Percentiles rank a stretch among this genome's conserved stretches.
phyloP scores from a whole-genome alignment of 768 basidiomycete genomes.

The Mycena sanguinolenta region DNA sequence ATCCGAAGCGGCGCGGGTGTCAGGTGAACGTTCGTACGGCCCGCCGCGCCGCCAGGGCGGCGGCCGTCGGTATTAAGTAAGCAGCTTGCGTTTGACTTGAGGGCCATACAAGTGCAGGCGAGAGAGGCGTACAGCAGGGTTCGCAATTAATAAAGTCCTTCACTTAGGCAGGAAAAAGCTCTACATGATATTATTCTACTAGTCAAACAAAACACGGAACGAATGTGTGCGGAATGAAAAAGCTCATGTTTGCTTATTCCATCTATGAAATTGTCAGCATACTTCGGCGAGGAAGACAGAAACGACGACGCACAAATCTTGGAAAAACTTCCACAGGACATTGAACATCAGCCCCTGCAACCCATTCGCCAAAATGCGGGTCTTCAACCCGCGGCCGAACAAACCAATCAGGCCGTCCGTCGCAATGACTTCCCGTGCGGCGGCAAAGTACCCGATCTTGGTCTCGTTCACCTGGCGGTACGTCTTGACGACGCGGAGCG shows the following conservation, averaged over 20 bases:
- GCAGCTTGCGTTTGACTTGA: too few species aligned
- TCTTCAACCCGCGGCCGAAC: slow-evolving; percentile 92
- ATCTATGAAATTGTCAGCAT: slow-evolving; percentile 38
- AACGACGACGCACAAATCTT: slow-evolving; percentile 79
- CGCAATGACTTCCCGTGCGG: slow-evolving; percentile 81
- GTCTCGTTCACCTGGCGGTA: slow-evolving; percentile 92
- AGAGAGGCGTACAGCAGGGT: too few species aligned
- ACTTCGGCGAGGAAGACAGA: too few species aligned
- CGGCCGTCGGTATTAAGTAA: too few species aligned
- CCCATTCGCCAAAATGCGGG: slow-evolving; percentile 90
- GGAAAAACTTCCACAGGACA: slow-evolving; percentile 90
- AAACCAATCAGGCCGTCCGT: slow-evolving; percentile 84
- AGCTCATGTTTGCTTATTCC: slow-evolving; percentile 46
- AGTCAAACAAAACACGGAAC: neutral
- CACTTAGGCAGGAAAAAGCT: neutral
- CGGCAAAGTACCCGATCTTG: slow-evolving; percentile 82
- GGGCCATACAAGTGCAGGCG: too few species aligned
- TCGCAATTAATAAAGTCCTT: too few species aligned
- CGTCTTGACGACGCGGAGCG: slow-evolving; percentile 93
- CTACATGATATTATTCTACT: neutral
- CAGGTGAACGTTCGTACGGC: too few species aligned
- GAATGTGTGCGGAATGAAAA: neutral
- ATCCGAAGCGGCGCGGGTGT: neutral
- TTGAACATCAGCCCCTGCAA: slow-evolving; percentile 93
- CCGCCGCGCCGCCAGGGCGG: too few species aligned